A percentile compares a stretch with the other conserved stretches of the same genome.
These are phyloP conservation scores for Schrenkiella parvula DNA, from an alignment of 345 rosid species.

Conservation along the genomic window DNA sequence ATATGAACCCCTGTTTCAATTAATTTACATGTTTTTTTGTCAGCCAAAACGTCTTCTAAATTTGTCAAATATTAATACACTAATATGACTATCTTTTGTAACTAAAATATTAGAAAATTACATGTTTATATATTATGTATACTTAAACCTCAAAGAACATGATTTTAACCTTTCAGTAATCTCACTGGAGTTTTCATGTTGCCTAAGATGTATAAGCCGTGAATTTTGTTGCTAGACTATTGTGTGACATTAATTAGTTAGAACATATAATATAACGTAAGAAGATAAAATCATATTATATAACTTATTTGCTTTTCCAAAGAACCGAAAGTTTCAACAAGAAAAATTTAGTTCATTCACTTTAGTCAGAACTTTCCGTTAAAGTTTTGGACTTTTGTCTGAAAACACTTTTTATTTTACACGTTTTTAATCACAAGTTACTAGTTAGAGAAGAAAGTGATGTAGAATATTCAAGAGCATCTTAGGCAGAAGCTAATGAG, in stretches of 20 bases:
- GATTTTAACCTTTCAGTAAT: not conserved
- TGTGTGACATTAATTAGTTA: not conserved
- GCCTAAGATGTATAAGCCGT: not conserved
- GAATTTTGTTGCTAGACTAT: not conserved
- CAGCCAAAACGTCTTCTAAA: not conserved
- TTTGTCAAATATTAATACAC: not conserved
- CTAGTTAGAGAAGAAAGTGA: not conserved
- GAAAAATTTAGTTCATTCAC: slow-evolving; percentile 1
- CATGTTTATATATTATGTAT: not conserved
- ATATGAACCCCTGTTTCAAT: slow-evolving; percentile 67
- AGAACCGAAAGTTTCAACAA: slow-evolving; percentile 25
- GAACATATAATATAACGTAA: not conserved
- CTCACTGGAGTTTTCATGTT: not conserved
- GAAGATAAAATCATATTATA: not conserved
- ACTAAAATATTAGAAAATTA: not conserved
- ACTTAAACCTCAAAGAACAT: not conserved
- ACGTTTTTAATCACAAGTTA: slow-evolving; percentile 11
- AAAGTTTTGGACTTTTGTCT: slow-evolving; percentile 14
- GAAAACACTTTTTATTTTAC: not conserved
- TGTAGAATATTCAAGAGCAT: slow-evolving; percentile 29
- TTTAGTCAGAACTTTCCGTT: slow-evolving; percentile 12
- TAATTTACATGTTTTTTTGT: not conserved
- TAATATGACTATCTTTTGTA: not conserved
- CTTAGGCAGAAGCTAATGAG: not conserved
- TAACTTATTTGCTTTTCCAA: slow-evolving; percentile 28